phyloP scores from a whole-genome alignment of 768 basidiomycete species.

The Naganishia vaughanmartiniae region DNA sequence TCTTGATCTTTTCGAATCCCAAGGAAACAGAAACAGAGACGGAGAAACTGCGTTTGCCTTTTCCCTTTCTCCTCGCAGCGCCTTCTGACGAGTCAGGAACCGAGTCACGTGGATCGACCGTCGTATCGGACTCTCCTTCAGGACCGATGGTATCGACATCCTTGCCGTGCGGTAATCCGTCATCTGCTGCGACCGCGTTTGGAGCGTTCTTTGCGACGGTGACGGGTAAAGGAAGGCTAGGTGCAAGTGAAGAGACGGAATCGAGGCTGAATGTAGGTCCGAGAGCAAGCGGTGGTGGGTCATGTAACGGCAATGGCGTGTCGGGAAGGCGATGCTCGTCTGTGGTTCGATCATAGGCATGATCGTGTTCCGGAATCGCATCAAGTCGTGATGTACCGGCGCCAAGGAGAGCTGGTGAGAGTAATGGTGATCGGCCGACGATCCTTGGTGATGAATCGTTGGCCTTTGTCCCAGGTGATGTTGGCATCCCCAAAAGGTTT shows the following conservation, averaged over 20 bases:
- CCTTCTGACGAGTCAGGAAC: neutral
- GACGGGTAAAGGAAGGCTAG: neutral
- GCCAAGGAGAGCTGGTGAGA: conserved; percentile 4
- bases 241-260: conserved; percentile 13
- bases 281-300: conserved; percentile 9
- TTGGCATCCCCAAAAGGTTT: neutral
- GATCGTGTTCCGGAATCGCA: conserved; percentile 19
- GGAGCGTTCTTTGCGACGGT: neutral
- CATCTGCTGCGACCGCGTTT: neutral
- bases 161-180: neutral
- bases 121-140: conserved; percentile 7
- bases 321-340: neutral
- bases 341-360: neutral
- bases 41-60: neutral
- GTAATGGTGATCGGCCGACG: conserved; percentile 4
- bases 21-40: conserved; percentile 9
- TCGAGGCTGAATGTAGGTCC: conserved; percentile 12
- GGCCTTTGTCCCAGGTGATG: neutral
- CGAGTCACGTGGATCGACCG: neutral
- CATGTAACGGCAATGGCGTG: neutral
- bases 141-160: conserved; percentile 10
- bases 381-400: conserved; percentile 1
- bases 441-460: conserved; percentile 7
- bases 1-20: conserved; percentile 21
- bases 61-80: conserved; percentile 1